Percentiles rank a stretch among this genome's conserved stretches.
phyloP scores from a whole-genome alignment of 345 rosid species.

The Populus euphratica region DNA sequence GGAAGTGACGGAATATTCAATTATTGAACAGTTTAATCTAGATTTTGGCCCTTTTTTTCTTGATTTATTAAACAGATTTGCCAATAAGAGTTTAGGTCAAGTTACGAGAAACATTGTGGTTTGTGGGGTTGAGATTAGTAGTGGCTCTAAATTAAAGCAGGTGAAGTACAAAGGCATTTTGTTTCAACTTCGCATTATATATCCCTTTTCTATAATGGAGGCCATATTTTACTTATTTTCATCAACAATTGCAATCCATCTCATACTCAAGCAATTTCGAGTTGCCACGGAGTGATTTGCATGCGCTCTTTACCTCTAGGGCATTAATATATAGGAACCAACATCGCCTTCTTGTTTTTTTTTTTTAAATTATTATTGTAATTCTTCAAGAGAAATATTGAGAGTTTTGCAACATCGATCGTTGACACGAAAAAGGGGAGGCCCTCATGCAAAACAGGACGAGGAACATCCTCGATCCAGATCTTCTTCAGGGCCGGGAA shows the following conservation, averaged over 20 bases:
- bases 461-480: too few relatives aligned
- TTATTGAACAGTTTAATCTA: not conserved
- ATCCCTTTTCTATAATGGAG: not conserved
- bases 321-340: not conserved
- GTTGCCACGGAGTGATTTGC: not conserved
- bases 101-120: not conserved
- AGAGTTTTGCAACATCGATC: too few relatives aligned
- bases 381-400: too few relatives aligned
- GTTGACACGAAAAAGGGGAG: too few relatives aligned
- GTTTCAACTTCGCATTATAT: not conserved
- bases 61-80: not conserved
- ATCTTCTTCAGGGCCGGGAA: too few relatives aligned
- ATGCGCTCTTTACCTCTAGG: not conserved
- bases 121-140: not conserved
- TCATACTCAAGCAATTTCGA: not conserved
- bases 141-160: not conserved
- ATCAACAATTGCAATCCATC: constrained; percentile 10
- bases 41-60: not conserved
- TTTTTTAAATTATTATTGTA: too few relatives aligned
- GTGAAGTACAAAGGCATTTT: not conserved
- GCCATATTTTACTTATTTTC: not conserved
- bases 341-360: not conserved
- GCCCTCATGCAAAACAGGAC: too few relatives aligned
- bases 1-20: not conserved
- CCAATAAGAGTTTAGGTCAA: not conserved